Conservation (phyloP, 257 asterid genomes). For the Buddleja alternifolia region DNA sequence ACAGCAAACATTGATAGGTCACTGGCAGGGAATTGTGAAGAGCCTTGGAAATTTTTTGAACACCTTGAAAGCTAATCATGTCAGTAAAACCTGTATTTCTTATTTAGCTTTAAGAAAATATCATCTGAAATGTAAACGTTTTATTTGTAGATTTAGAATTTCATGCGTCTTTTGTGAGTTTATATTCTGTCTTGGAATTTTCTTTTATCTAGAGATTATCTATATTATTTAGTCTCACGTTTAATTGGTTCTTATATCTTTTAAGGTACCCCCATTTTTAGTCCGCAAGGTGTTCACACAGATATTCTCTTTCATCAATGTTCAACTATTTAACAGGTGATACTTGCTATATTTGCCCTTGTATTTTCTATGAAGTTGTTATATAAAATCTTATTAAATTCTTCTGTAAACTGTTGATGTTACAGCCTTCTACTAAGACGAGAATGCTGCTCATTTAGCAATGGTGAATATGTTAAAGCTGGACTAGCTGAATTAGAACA, state of each 20-base stretch:
- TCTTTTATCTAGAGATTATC: not conserved
- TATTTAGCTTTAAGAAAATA: slow-evolving; percentile 18
- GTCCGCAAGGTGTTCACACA: slow-evolving; percentile 98
- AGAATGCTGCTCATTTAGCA: slow-evolving; percentile 97
- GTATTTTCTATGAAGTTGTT: slow-evolving; percentile 20
- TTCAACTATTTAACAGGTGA: slow-evolving; percentile 94
- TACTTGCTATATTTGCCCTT: slow-evolving; percentile 14
- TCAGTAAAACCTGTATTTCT: slow-evolving; percentile 40
- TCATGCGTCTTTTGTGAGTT: slow-evolving; percentile 1
- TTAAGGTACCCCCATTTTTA: slow-evolving; percentile 92
- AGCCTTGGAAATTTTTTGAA: slow-evolving; percentile 82
- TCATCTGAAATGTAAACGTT: slow-evolving; percentile 1
- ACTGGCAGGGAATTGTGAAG: slow-evolving; percentile 98
- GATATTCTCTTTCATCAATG: slow-evolving; percentile 96
- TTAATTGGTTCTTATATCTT: slow-evolving; percentile 21
- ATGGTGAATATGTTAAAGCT: slow-evolving; percentile 95
- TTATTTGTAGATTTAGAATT: not conserved
- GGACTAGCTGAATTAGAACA: slow-evolving; percentile 92
- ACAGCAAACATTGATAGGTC: slow-evolving; percentile 96
- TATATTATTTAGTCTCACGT: slow-evolving; percentile 14
- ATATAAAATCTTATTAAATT: slow-evolving; percentile 14
- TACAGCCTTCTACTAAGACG: slow-evolving; percentile 90
- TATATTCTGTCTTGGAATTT: not conserved
- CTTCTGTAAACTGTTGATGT: slow-evolving; percentile 21
- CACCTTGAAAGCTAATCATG: slow-evolving; percentile 87